Base-by-base conservation (phyloP, 371 early-diverging fungal genomes). In the Catenaria anguillulae region DNA sequence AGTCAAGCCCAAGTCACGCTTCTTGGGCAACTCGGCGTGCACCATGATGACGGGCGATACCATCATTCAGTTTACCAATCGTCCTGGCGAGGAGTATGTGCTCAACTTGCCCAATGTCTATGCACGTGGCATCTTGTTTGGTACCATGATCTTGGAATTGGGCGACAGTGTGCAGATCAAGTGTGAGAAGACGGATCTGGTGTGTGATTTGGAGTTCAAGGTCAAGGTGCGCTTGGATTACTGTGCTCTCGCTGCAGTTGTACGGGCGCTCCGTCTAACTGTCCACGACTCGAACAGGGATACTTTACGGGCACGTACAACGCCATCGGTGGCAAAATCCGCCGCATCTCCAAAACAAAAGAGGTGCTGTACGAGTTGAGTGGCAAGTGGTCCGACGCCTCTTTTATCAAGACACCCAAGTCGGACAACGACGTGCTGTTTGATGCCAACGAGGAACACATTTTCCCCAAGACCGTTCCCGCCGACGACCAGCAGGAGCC, bases 71-170 rank as follows among this genome's bases (percentile, higher is more conserved):
- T 77, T 87, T 63, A 70, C 79, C 31, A 73, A 81, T 67, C 72
- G 75, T 50, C 40, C 40, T 5, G 76, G 66, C 36, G 95, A 96
- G 65, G 73, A 73, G 17, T 95, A 93, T 71, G 66, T 72, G 40
- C 81, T 95, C 54, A 83, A 83, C 4, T 81, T 86, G 70, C 97
- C 97, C 10, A 94, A 92, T 71, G 83, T 94, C 65, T 95, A 94
- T 71, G 95, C 93, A 5, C 80, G 95, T 15, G 92, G 92, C 5
- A 86, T 96, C 33, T 58, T 85, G 76, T 87, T 97, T 71, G 97
- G 97, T 26, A 93, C 87, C 50, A 93, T 96, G 93, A 79, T 86
- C 59, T 71, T 94, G 66, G 97, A 96, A 68, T 71, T 95, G 33
- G 94, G 94, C 40, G 97, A 95, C 68, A 68, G 70, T 19, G 81